Evolutionary conservation across 768 basidiomycete species (phyloP).

Genomic region (Chalciporus pseudorubinellus): DNA sequence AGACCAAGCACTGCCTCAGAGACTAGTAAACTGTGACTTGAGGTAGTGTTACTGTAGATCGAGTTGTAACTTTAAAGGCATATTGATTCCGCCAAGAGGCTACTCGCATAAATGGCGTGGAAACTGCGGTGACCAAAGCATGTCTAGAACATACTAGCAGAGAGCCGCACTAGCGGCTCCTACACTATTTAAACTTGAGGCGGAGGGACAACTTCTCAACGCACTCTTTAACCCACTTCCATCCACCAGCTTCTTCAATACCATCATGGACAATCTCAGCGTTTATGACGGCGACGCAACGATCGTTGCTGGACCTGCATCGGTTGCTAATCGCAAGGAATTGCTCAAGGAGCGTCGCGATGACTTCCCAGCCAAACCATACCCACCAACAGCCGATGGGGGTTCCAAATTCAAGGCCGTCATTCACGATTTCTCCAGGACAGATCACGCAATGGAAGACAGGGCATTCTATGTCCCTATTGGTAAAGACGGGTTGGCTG

Average conservation of each 20-base stretch:
- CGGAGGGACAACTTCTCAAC: background rate
- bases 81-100: too few relatives aligned
- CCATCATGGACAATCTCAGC: constrained; percentile 32
- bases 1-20: too few relatives aligned
- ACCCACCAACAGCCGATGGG: constrained; percentile 7
- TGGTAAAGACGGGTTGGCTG: constrained; percentile 61
- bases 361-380: constrained; percentile 23
- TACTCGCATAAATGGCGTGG: too few relatives aligned
- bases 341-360: constrained; percentile 17
- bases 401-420: constrained; percentile 12
- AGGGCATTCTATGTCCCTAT: constrained; percentile 73
- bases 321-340: constrained; percentile 24
- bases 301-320: constrained; percentile 40
- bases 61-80: too few relatives aligned
- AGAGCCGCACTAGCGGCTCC: too few relatives aligned
- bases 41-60: too few relatives aligned
- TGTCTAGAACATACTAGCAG: too few relatives aligned
- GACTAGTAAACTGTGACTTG: too few relatives aligned
- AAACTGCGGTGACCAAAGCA: too few relatives aligned
- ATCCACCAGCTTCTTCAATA: background rate
- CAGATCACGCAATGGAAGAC: constrained; percentile 52
- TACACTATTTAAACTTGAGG: background rate
- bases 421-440: constrained; percentile 42
- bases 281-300: constrained; percentile 43
- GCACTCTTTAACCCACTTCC: background rate